These are phyloP conservation scores for Alnus rubra DNA, from an alignment of 306 rosid genomes.

Conservation along the genomic window DNA sequence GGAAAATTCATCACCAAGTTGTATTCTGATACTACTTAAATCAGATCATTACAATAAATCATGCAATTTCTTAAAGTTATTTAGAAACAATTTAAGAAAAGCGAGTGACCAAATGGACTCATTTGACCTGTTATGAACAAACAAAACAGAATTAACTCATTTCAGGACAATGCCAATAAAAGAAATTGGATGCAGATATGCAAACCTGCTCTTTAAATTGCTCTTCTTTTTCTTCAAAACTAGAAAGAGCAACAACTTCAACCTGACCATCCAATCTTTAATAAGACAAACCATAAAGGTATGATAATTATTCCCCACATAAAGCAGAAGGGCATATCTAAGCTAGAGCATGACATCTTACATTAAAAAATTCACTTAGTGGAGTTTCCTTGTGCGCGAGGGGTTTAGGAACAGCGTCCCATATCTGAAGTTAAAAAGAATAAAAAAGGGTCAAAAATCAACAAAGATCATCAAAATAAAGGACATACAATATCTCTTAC, in stretches of 20 bases:
- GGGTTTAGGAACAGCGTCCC: conserved; percentile 99
- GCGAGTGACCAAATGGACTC: too few species aligned
- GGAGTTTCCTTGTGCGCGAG: conserved; percentile 84
- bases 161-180: background rate
- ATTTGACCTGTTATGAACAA: too few species aligned
- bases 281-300: conserved; percentile 28
- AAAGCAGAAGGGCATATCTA: conserved; percentile 14
- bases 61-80: background rate
- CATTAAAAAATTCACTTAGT: conserved; percentile 93
- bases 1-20: background rate
- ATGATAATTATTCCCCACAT: background rate
- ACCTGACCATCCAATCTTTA: conserved; percentile 64
- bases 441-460: conserved; percentile 1
- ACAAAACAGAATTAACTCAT: background rate
- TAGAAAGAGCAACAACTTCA: conserved; percentile 95
- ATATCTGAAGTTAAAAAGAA: conserved; percentile 57
- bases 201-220: conserved; percentile 90
- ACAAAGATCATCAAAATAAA: conserved; percentile 17
- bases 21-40: background rate
- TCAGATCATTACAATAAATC: background rate
- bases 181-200: conserved; percentile 15
- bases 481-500: conserved; percentile 37
- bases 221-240: conserved; percentile 98
- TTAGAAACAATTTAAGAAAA: background rate
- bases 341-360: conserved; percentile 32